Base-by-base conservation (phyloP, 805 yeast species). In the Lachancea sp. region DNA sequence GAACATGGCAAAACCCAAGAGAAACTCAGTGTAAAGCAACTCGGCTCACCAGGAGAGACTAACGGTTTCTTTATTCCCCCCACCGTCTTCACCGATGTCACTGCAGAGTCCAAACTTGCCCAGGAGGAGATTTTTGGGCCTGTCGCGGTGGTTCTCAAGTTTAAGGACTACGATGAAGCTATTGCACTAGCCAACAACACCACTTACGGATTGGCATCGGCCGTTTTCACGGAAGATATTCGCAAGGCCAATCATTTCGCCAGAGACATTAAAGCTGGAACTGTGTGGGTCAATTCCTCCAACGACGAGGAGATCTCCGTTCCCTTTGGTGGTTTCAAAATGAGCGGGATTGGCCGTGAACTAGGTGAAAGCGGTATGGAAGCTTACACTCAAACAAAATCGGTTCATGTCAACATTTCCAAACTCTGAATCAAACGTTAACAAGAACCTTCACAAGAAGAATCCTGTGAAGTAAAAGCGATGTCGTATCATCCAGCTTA, bases 271-370 rank as follows among this genome's bases (percentile, higher is more conserved):
- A 73, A 77, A 52, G 80, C 86, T 1, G 90, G 90, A 19, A 77
- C 78, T 43, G 78, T 82, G 34, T 83, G 85, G 78, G 68, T 82
- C 55, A 83, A 83, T 66, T 72, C 81, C 11, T 80, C 82, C 42
- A 82, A 82, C 57, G 83, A 78, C 52, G 77, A 78, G 55, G 81
- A 79, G 57, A 62, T 71, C 47, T 71, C 73, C 47, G 77, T 81
- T 45, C 95, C 95, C 26, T 85, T 86, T 61, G 95, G 95, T 39
- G 95, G 95, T 34, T 82, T 77, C 65, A 84, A 85, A 67, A 71
- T 75, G 74, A 77, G 85, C 52, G 95, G 95, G 51, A 72, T 83
- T 51, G 95, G 95, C 48, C 78, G 91, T 55, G 93, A 85, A 68
- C 72, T 85, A 51, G 91, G 93, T 43, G 80, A 78, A 61, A 79